Base-by-base conservation (phyloP, 148 eudicot species). In the Arctostaphylos glauca region DNA sequence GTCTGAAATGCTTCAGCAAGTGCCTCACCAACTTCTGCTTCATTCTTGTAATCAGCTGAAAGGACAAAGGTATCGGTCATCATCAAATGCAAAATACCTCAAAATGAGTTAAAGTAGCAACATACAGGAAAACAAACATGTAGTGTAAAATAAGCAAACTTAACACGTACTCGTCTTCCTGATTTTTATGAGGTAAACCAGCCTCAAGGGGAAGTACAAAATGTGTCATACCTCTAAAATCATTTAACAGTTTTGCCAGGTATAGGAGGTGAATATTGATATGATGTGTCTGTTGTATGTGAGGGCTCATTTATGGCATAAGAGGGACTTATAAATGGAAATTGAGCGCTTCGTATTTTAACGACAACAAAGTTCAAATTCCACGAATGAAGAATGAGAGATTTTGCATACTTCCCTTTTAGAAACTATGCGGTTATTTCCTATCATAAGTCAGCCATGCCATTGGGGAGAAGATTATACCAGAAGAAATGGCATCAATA, bases 1-100 rank as follows among this genome's bases (percentile, higher is more conserved):
- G 90, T 81, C 81, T 91, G 86, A 82, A 95, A 86, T 82, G 93
- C 97, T 88, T 93, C 98, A 41, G 89, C 90, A 41, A 95, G 96
- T 79, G 97, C 98, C 90, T 92, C 98, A 62, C 98, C 98, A 43
- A 95, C 97, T 86, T 93, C 98, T 23, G 93, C 88, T 90, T 95
- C 98, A 85, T 95, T 95, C 86, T 87, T 84, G 88, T 95, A 95
- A 85, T 92, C 97, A 82, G 98, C 98, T 95, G 92, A 88, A 88
- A 60, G 54, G 71, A 79, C 44, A 73, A 75, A 46, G 2, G 50
- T 12, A 16, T 46, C 41, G 15, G 78, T 0, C 38, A 84, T 60
- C 23, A 62, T 71, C 7, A 50, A 66, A 9, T 48, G 14, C n/a
- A 78, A 46, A 80, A 23, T 46, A 58, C 54, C 23, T 58, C 44